Evolutionary conservation across 768 basidiomycete species (phyloP), one percentile per base, ranked within the genome.

Genomic region (Steccherinum ochraceum): DNA sequence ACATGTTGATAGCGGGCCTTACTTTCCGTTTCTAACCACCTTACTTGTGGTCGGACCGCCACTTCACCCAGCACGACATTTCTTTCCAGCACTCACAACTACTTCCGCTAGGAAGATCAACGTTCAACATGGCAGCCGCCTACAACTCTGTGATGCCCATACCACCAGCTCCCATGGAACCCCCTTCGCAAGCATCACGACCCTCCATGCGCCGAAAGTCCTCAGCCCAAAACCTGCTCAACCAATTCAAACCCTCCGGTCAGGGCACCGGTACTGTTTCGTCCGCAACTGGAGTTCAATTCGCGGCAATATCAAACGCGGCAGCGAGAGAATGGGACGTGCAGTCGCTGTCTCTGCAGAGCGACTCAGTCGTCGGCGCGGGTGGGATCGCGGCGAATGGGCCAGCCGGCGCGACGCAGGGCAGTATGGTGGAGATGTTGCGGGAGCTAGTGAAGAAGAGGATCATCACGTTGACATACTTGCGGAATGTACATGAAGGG

Each of bases 401-500:
- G n/a, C 49, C 40, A 13, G 49, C 55, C 4, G 47, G 49, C 3
- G 48, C 52, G 13, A 54, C 52, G 2, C 84, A 83, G 63, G 84
- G 83, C 12, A 84, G 86, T 24, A 84, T 84, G 7, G 77, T 87
- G 50, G 90, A 93, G 62, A 83, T 84, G 61, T 72, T 93, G 51
- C 71, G 90, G 49, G 88, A 88, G 60, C 70, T 89, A 45, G 80
- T 92, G 7, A 83, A 86, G 71, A 93, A 91, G 72, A 75, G 92
- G 54, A 85, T 93, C 50, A 76, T 88, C 60, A 90, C 90, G 19
- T 71, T 93, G 58, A 91, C 87, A 0, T 93, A 93, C 64, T 73
- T 93, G 66, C 78, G 88, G 57, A 89, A 81, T 59, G 84, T 90
- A 25, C 86, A 92, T 56, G 89, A 92, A 67, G 92, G 92, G 87